Evolutionary conservation across 2,329 filamentous ascomycete species (phyloP).

Genomic region (Penicillium psychrosexuale): DNA sequence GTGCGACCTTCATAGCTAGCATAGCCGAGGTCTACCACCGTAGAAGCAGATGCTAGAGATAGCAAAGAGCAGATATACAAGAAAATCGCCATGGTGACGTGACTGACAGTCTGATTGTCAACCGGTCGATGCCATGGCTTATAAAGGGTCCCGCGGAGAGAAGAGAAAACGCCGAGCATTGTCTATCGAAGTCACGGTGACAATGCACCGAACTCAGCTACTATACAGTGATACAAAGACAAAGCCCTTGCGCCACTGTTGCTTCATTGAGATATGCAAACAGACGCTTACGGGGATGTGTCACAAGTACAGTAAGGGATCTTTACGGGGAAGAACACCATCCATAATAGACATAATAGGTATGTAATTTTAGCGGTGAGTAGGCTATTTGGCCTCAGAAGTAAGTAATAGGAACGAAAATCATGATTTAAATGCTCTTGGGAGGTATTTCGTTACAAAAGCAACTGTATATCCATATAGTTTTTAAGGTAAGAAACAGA

Average conservation of each 20-base stretch:
- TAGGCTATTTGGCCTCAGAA: no score
- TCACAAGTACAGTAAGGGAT: background rate
- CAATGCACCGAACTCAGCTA: background rate
- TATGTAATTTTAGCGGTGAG: background rate
- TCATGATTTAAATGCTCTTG: background rate
- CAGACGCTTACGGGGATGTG: constrained; percentile 1
- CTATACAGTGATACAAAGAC: background rate
- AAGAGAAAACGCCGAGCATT: background rate
- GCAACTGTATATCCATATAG: no score
- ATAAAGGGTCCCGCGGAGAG: background rate
- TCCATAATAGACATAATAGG: background rate
- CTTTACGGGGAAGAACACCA: background rate
- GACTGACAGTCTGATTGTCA: background rate
- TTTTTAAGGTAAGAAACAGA: background rate
- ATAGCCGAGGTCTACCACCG: constrained; percentile 62
- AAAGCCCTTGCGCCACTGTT: background rate
- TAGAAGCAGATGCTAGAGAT: constrained; percentile 20
- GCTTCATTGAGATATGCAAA: background rate
- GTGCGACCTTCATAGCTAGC: constrained; percentile 60
- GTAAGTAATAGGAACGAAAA: background rate
- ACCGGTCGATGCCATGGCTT: constrained; percentile 3
- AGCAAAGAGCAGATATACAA: constrained; percentile 18
- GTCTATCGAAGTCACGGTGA: background rate
- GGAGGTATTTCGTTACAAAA: background rate
- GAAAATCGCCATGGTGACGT: constrained; percentile 12